Evolutionary conservation across 495 filamentous ascomycete species (phyloP), one percentile per base, ranked within the genome.

Genomic region (Aspergillus conjunctus): DNA sequence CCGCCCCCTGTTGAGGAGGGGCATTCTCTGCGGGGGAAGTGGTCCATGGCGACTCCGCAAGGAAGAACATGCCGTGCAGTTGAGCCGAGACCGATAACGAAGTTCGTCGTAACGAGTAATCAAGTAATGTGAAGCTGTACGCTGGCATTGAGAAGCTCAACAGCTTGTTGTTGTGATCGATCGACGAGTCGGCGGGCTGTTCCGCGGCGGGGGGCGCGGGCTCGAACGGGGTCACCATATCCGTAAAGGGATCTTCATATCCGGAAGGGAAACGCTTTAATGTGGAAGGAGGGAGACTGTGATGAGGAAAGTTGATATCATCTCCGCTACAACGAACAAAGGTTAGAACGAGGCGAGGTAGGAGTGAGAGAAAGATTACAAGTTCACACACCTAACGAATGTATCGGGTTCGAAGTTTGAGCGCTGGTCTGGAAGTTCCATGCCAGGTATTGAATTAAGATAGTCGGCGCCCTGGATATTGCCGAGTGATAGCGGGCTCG

Each of bases 61-160:
- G 83, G 67, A 94, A 96, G 77, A 97, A 97, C 91, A 95, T 96
- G 77, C 92, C 92, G 68, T 94, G 91, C 32, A 97, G 76, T 72
- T 95, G 92, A 45, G 91, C 91, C 9, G 88, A 84, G 69, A 96
- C 85, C 33, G 83, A 81, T 21, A 91, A 70, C 7, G 78, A 79
- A 7, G 81, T 76, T 67, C 84, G 72, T 54, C 84, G 81, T 71
- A 84, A 79, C 61, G 84, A 81, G 77, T 85, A 89, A 65, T 91
- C 88, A 34, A 92, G 78, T 10, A 91, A 75, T 2, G 84, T 84
- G 46, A 88, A 91, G 63, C 86, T 85, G 61, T 88, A 85, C 15
- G 81, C 79, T 1, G 87, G 90, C 4, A 86, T 71, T 0, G 87
- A 88, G 73, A 97, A 96, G 73, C 88, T 86, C 55, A 97, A 80